These are phyloP conservation scores for Mitragyna speciosa DNA, from an alignment of 257 asterid species.

Conservation along the genomic window DNA sequence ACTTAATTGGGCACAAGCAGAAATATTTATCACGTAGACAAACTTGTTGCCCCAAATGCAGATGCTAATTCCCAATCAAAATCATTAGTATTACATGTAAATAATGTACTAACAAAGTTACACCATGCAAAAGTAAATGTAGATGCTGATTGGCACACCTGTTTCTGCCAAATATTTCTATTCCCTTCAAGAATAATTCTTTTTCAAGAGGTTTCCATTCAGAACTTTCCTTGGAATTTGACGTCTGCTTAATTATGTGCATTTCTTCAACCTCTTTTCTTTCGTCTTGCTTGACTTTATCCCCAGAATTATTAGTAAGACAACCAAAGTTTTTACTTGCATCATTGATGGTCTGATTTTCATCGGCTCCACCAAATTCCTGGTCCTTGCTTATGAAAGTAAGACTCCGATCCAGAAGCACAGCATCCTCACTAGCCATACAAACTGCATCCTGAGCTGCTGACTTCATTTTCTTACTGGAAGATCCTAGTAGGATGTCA, in stretches of 20 bases:
- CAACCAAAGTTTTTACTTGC: constrained; percentile 19
- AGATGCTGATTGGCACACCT: constrained; percentile 47
- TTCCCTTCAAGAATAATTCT: constrained; percentile 82
- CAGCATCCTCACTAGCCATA: constrained; percentile 18
- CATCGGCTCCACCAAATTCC: constrained; percentile 32
- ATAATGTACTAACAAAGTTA: not conserved
- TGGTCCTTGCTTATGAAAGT: constrained; percentile 26
- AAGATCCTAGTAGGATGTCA: constrained; percentile 40
- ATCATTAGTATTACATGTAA: not conserved
- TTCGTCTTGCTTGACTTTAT: constrained; percentile 30
- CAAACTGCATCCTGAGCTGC: constrained; percentile 31
- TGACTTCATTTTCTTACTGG: constrained; percentile 50
- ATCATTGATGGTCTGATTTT: constrained; percentile 28
- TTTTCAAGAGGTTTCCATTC: constrained; percentile 87
- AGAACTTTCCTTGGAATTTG: constrained; percentile 29
- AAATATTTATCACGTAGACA: not conserved
- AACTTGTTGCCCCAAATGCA: constrained; percentile 2
- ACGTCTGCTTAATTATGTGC: constrained; percentile 29
- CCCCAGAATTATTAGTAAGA: constrained; percentile 27
- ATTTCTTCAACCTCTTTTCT: constrained; percentile 34
- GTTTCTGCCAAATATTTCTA: constrained; percentile 91
- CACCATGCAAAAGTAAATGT: not conserved
- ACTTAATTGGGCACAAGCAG: not conserved
- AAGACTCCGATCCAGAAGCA: constrained; percentile 27
- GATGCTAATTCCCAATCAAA: not conserved